Evolutionary conservation across 2,329 filamentous ascomycete species (phyloP).

Genomic region (Talaromyces sp.): DNA sequence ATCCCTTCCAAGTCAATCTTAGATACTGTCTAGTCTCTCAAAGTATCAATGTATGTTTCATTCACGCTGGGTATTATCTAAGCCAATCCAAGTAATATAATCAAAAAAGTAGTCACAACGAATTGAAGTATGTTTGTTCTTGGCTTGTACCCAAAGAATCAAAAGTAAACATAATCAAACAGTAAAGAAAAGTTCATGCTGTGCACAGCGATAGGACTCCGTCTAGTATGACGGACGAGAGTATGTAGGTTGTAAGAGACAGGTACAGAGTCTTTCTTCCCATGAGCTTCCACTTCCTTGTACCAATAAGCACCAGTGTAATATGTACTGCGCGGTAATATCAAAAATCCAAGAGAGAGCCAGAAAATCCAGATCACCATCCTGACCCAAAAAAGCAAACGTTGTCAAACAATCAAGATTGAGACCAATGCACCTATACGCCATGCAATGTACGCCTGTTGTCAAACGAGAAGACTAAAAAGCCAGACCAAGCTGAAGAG

Average conservation of each 20-base stretch:
- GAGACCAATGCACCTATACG: slow-evolving; percentile 11
- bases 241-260: background rate
- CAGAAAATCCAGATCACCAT: background rate
- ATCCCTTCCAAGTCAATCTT: too few species aligned
- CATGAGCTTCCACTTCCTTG: background rate
- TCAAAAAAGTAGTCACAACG: slow-evolving; percentile 6
- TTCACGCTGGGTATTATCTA: slow-evolving; percentile 13
- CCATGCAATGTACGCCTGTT: slow-evolving; percentile 11
- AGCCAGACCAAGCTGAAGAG: background rate
- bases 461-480: background rate
- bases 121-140: slow-evolving; percentile 6
- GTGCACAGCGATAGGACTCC: slow-evolving; percentile 16
- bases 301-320: slow-evolving; percentile 1
- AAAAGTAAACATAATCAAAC: slow-evolving; percentile 6
- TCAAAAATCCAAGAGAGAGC: background rate
- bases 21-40: background rate
- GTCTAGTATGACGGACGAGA: slow-evolving; percentile 2
- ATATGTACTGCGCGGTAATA: slow-evolving; percentile 2
- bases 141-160: background rate
- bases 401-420: background rate
- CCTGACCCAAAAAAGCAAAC: background rate
- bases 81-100: slow-evolving; percentile 7
- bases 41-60: slow-evolving; percentile 1
- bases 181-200: slow-evolving; percentile 13
- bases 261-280: background rate